Conservation (phyloP, 2,329 filamentous ascomycete genomes). For the Phialophora expanda region DNA sequence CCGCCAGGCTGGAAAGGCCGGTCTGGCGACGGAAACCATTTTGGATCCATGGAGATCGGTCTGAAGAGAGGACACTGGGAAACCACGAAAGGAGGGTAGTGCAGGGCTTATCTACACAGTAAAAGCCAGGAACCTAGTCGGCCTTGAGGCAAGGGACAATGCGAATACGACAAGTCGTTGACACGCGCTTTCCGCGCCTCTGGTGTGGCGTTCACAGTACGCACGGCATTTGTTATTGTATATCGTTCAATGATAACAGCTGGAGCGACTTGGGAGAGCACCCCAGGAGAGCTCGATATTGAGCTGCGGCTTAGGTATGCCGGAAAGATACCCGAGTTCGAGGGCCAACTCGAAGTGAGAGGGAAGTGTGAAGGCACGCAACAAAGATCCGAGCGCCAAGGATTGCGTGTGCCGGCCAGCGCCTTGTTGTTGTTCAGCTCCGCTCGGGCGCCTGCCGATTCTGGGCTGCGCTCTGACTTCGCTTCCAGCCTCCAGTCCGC, state of each 20-base stretch:
- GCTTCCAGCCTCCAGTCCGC: neutral
- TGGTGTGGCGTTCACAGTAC: neutral
- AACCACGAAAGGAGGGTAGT: neutral
- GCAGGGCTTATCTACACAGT: neutral
- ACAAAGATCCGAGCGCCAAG: neutral
- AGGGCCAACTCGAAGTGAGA: neutral
- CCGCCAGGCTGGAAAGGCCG: slow-evolving; percentile 20
- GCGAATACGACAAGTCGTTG: slow-evolving; percentile 17
- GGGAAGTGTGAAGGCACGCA: neutral
- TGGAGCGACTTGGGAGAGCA: neutral
- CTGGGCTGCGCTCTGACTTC: neutral
- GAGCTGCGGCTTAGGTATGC: neutral
- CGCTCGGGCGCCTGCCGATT: slow-evolving; percentile 5
- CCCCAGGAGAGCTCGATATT: neutral
- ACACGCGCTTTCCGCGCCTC: neutral
- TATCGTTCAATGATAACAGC: neutral
- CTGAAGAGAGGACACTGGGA: neutral
- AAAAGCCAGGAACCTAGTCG: neutral
- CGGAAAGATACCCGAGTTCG: neutral
- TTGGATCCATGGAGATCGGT: slow-evolving; percentile 26
- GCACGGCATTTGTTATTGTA: neutral
- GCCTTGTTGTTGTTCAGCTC: slow-evolving; percentile 9
- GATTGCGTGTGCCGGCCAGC: neutral
- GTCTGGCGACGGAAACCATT: slow-evolving; percentile 31
- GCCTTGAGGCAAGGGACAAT: slow-evolving; percentile 8